Evolutionary conservation across 2,329 filamentous ascomycete species (phyloP), one percentile per base, ranked within the genome.

Genomic region (Uncinocarpus reesii): DNA sequence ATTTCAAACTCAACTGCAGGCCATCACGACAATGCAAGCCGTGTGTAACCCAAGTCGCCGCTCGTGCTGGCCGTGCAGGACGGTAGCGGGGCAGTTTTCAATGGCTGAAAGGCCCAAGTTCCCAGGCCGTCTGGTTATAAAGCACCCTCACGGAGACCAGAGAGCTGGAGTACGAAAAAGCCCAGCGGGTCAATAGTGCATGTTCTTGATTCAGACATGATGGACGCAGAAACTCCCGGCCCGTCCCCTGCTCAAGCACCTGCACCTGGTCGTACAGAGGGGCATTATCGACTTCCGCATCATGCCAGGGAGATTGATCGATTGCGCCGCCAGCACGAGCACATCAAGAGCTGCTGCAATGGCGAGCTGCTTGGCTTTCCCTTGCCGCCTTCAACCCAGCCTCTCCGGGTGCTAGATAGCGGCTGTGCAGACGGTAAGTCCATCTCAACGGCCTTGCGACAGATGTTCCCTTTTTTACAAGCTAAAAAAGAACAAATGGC

Each of bases 251-350:
- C 29, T 7, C 15, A 31, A 16, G 8, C 16, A 15, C 41, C n/a
- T n/a, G n/a, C n/a, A n/a, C n/a, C 41, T 23, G 45, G 29, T 16
- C 23, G 38, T 16, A 29, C 35, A 21, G 29, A 41, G 23, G 15
- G 32, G 8, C 45, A 37, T 10, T 47, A 47, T 16, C 7, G 28
- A 15, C 35, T 47, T n/a, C 45, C 45, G 7, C 26, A 29, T 8
- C 34, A 37, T 13, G 38, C 13, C 24, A 37, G 15, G 7, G 45
- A 47, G 35, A 21, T 35, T 16, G 45, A 47, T 26, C 45, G 45
- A 32, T 28, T 47, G 23, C 24, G 45, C n/a, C 26, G 35, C 3
- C 45, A 47, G 36, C 45, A 47, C 20, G 34, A 47, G 32, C 38
- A 37, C 24, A 32, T 47, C 34, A 47, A 47, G n/a, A 31, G 23